Conservation (phyloP, 1,284 basidiomycete species). For the Sphagnurus paluster region DNA sequence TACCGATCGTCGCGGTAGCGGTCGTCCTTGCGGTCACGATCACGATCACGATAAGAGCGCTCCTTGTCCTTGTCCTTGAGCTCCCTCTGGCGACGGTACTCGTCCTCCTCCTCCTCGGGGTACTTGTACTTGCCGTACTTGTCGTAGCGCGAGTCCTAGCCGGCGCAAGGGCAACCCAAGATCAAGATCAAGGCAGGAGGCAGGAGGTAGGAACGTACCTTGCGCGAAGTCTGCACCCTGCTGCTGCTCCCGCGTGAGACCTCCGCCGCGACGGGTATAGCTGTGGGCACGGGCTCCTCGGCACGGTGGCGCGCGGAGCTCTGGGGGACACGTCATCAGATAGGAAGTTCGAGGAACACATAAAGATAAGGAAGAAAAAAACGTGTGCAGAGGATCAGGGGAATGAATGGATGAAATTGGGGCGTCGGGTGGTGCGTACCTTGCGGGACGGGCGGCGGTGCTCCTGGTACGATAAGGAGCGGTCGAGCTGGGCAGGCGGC, state of each 20-base stretch:
- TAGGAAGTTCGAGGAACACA: too few relatives aligned
- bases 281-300: conserved; percentile 9
- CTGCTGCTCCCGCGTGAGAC: conserved; percentile 8
- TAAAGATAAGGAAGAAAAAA: too few relatives aligned
- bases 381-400: not conserved
- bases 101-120: not conserved
- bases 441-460: conserved; percentile 6
- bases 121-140: conserved; percentile 1
- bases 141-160: conserved; percentile 10
- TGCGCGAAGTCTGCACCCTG: conserved; percentile 8
- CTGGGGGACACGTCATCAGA: too few relatives aligned
- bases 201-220: conserved; percentile 5
- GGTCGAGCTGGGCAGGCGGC: too few relatives aligned
- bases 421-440: not conserved
- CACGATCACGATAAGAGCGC: not conserved
- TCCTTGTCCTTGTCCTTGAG: conserved; percentile 4
- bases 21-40: conserved; percentile 3
- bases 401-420: not conserved
- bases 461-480: conserved; percentile 6
- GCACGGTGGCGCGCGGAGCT: conserved; percentile 9
- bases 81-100: conserved; percentile 5
- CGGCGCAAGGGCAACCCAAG: not conserved
- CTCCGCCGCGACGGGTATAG: conserved; percentile 5
- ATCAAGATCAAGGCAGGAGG: not conserved
- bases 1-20: conserved; percentile 4